These are phyloP conservation scores for Podila epigama DNA, from an alignment of 192 early-diverging fungal genomes.

Conservation along the genomic window DNA sequence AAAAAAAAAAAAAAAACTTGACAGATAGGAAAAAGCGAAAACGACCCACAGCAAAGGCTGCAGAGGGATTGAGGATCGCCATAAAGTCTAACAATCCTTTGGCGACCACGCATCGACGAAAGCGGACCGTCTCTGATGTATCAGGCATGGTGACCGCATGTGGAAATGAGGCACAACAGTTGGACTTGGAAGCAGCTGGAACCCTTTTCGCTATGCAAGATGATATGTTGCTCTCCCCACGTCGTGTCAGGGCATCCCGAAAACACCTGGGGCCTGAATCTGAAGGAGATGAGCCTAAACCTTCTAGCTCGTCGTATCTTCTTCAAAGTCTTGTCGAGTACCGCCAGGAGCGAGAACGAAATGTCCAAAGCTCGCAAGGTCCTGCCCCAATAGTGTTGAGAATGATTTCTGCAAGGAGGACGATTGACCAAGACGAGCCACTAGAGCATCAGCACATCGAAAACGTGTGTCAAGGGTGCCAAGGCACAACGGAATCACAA, in stretches of 20 bases:
- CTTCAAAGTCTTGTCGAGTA: slow-evolving; percentile 17
- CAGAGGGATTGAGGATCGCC: slow-evolving; percentile 20
- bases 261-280: too few relatives aligned
- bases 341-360: slow-evolving; percentile 7
- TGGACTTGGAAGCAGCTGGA: slow-evolving; percentile 37
- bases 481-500: too few relatives aligned
- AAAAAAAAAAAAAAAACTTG: not conserved
- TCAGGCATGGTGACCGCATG: slow-evolving; percentile 34
- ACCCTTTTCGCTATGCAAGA: slow-evolving; percentile 44
- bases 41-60: slow-evolving; percentile 4
- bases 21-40: slow-evolving; percentile 42
- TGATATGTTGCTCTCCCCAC: not conserved
- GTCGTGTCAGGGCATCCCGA: not conserved
- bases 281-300: not conserved
- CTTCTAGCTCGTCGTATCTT: too few relatives aligned
- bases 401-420: not conserved
- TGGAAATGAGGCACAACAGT: slow-evolving; percentile 1
- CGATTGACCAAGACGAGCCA: not conserved
- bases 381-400: not conserved
- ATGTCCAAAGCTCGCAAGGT: not conserved
- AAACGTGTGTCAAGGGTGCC: too few relatives aligned
- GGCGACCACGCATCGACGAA: slow-evolving; percentile 15
- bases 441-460: too few relatives aligned
- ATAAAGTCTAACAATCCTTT: slow-evolving; percentile 1
- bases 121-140: slow-evolving; percentile 41